Percentiles rank a stretch among this genome's conserved stretches.
Evolutionary conservation across 805 yeast genomes (phyloP).

Genomic region (Ogataea siamensis): DNA sequence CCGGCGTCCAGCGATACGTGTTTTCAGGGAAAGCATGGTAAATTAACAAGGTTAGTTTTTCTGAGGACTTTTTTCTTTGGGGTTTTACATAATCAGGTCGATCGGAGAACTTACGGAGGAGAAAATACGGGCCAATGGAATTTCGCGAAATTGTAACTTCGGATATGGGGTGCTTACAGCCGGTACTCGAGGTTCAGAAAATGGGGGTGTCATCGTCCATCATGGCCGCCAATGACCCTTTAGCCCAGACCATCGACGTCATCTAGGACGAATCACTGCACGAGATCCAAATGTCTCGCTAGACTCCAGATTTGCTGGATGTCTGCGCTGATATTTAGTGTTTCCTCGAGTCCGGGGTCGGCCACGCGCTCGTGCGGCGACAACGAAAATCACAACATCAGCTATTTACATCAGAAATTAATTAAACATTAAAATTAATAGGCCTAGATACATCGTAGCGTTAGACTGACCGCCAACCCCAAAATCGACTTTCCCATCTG

Average conservation of each 20-base stretch:
- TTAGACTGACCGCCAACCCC: slow-evolving; percentile 2
- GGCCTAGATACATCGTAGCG: not conserved
- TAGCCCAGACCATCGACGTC: no score
- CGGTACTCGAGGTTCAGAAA: no score
- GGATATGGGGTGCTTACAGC: slow-evolving; percentile 7
- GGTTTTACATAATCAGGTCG: slow-evolving; percentile 10
- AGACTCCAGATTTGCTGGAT: no score
- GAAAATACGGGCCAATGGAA: slow-evolving; percentile 14
- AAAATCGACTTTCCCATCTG: slow-evolving; percentile 20
- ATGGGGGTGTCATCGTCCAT: not conserved
- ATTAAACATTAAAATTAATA: not conserved
- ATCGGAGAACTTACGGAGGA: slow-evolving; percentile 19
- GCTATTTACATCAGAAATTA: not conserved
- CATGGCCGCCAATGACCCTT: no score
- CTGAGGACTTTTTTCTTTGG: slow-evolving; percentile 22
- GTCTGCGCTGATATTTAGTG: no score
- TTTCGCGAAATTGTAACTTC: slow-evolving; percentile 14
- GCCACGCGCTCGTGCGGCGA: not conserved
- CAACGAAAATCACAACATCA: not conserved
- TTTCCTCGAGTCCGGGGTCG: not conserved
- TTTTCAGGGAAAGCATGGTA: slow-evolving; percentile 13
- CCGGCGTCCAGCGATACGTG: slow-evolving; percentile 20
- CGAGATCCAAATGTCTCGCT: no score
- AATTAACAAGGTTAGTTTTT: slow-evolving; percentile 21
- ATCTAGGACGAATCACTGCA: no score